These are phyloP conservation scores for Endotrypanum monterogeii DNA, from an alignment of 208 protist species.

Conservation along the genomic window DNA sequence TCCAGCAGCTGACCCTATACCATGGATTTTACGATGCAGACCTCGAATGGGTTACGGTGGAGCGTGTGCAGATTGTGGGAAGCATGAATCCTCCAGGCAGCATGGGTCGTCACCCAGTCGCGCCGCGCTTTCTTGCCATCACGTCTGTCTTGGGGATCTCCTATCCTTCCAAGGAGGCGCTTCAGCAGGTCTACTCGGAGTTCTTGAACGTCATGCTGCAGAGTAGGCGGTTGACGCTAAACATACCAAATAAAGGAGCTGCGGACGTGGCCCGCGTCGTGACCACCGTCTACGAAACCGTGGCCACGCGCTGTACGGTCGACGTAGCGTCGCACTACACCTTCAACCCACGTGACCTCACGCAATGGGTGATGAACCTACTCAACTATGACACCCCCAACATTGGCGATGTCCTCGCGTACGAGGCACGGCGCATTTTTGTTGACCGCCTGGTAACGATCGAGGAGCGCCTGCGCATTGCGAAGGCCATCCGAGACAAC, in stretches of 20 bases:
- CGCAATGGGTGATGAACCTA: slow-evolving; percentile 93
- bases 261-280: slow-evolving; percentile 93
- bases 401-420: slow-evolving; percentile 89
- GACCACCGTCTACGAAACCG: slow-evolving; percentile 94
- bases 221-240: slow-evolving; percentile 64
- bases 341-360: slow-evolving; percentile 97
- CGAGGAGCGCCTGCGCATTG: slow-evolving; percentile 76
- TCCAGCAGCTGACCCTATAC: slow-evolving; percentile 98
- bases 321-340: slow-evolving; percentile 97
- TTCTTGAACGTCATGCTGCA: slow-evolving; percentile 94
- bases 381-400: slow-evolving; percentile 91
- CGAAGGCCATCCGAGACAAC: slow-evolving; percentile 80
- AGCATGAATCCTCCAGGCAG: slow-evolving; percentile 97
- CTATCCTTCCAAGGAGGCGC: slow-evolving; percentile 93
- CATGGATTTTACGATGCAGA: slow-evolving; percentile 95
- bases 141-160: slow-evolving; percentile 93
- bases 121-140: slow-evolving; percentile 96
- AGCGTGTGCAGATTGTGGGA: slow-evolving; percentile 95
- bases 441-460: slow-evolving; percentile 92
- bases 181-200: slow-evolving; percentile 94
- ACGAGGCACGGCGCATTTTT: slow-evolving; percentile 96
- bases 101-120: slow-evolving; percentile 94
- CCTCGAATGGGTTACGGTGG: slow-evolving; percentile 96
- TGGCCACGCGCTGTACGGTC: slow-evolving; percentile 90
- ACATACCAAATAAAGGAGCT: slow-evolving; percentile 74